Base-by-base conservation (phyloP, 768 basidiomycete species). In the Cystofilobasidium macerans region DNA sequence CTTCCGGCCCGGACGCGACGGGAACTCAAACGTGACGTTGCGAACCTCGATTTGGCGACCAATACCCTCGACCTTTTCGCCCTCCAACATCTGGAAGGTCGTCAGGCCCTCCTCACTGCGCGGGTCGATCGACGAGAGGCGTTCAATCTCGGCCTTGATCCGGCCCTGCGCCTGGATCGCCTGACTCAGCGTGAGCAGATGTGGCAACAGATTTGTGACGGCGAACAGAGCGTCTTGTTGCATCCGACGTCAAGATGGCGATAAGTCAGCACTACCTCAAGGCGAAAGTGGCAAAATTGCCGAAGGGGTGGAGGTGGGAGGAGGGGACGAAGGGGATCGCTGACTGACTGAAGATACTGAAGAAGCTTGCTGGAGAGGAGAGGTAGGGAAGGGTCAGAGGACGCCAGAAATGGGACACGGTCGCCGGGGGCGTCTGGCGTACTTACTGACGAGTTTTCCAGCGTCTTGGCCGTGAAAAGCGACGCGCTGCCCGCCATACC, bases 21-120 rank as follows among this genome's bases (percentile, higher is more conserved):
- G 75, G 65, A 75, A 76, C 22, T 71, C 69, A 42, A 76, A 75
- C 12, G 71, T 70, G 42, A 75, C 73, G 59, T 71, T 65, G 13
- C 71, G 68, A 18, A 76, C 68, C 57, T 72, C 67, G 70, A 76
- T 68, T 6, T 60, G 57, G 26, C 58, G 48, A 8, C 64, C 64
- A 30, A 36, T 40, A 2, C 47, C 30, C 11, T 53, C 53, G 0
- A 24, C 3, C 51, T 62, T 51, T 40, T 57, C 54, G n/a, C 28
- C 11, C 16, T 5, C 22, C 28, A 9, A 20, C 3, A 38, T 70
- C 0, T 69, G 70, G 22, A 65, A 36, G 12, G 47, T 8, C 14
- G 47, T 63, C 18, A 73, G 7, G 33, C 74, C 74, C 1, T 57
- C 14, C 3, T 62, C 12, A 42, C 70, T 58, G 18, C 72, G 71